These are phyloP conservation scores for Coleophoma cylindrospora DNA, from an alignment of 2,329 filamentous ascomycete genomes.

Conservation along the genomic window DNA sequence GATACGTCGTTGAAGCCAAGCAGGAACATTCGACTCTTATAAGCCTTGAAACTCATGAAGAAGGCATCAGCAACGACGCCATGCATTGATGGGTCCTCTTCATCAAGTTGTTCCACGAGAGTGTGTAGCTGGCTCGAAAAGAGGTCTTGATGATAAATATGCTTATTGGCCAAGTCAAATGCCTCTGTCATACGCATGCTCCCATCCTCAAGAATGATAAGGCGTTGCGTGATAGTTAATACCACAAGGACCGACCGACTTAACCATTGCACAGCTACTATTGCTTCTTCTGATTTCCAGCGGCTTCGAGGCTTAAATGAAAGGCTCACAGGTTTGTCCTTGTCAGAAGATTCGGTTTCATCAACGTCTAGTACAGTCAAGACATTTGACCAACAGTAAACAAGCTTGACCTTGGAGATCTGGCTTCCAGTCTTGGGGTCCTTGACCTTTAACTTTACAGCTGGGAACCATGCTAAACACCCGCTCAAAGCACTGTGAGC, in stretches of 20 bases:
- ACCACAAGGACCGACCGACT: constrained; percentile 89
- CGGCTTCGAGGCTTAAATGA: constrained; percentile 78
- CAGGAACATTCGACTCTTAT: constrained; percentile 89
- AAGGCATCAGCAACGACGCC: constrained; percentile 96
- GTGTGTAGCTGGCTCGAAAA: constrained; percentile 83
- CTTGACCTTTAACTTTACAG: constrained; percentile 80
- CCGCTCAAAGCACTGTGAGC: constrained; percentile 91
- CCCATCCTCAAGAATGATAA: constrained; percentile 88
- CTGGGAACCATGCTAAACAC: constrained; percentile 94
- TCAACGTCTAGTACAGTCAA: constrained; percentile 88
- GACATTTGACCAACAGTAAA: constrained; percentile 99
- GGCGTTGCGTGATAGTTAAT: constrained; percentile 86
- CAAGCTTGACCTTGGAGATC: constrained; percentile 78
- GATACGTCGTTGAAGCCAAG: constrained; percentile 92
- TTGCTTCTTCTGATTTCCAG: constrained; percentile 92
- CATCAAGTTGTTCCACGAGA: constrained; percentile 83
- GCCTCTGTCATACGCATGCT: constrained; percentile 89
- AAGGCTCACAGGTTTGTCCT: constrained; percentile 72
- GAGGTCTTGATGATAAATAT: constrained; percentile 86
- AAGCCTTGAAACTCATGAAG: constrained; percentile 94
- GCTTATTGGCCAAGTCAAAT: constrained; percentile 85
- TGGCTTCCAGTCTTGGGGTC: constrained; percentile 62
- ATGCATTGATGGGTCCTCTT: constrained; percentile 84
- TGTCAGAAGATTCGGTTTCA: constrained; percentile 61
- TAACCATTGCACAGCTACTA: constrained; percentile 95